Evolutionary conservation across 2,329 filamentous ascomycete species (phyloP), one percentile per base, ranked within the genome.

Genomic region (Fusarium pseudonygamai): DNA sequence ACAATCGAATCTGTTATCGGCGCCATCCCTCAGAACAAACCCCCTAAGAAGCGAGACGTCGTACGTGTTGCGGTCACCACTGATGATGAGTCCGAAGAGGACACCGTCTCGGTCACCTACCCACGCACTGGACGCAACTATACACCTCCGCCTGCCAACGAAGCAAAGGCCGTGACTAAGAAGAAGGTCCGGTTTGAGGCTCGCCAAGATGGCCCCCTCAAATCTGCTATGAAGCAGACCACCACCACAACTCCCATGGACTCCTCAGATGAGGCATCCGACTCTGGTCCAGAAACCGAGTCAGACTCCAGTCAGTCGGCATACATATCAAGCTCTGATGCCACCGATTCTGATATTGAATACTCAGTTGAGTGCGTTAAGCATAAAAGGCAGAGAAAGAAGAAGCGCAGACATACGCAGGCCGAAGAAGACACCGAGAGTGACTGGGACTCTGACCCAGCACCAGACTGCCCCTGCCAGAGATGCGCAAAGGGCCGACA

Each of bases 31-130:
- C 75, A 77, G 64, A 76, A 75, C 52, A 78, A 78, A 28, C 76
- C 61, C 26, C 75, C 59, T 26, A 78, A 63, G 59, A 73, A 70
- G 43, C 75, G 80, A 52, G 79, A 80, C 24, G 77, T 84, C 16
- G 75, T 86, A 64, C 82, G 77, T 28, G 75, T 87, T 37, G 81
- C 85, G 58, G 76, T 87, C 4, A 81, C 83, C 20, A 88, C 87
- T 16, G 87, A 89, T 68, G 87, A 89, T 47, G 86, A 87, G 62
- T 83, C 82, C n/a, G 83, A 85, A 13, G 81, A 83, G 32, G 87
- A 89, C 59, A 84, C 82, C 7, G 77, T 89, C 60, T 82, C 79
- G 24, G 78, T 89, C 42, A 86, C 85, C 4, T 87, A 87, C 58
- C 87, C 87, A 3, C 84, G 86, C 59, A 78, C 80, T 9, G 75